Evolutionary conservation across 371 early-diverging fungal species (phyloP).

Genomic region (Rhizopus arrhizus): DNA sequence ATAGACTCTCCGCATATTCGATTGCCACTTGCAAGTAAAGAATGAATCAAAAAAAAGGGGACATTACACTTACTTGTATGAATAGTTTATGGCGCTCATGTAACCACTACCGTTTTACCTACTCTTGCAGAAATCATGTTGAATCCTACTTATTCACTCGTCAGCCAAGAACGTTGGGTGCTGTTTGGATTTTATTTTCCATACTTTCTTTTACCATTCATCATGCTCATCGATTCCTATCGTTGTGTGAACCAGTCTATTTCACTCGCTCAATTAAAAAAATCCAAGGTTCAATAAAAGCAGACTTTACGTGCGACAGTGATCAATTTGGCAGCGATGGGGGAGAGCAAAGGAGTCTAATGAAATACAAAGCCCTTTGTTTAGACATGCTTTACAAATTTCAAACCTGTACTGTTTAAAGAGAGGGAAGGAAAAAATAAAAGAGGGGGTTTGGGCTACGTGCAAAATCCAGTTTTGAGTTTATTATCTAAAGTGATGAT

Average conservation of each 20-base stretch:
- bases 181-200: constrained; percentile 58
- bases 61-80: background rate
- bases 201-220: constrained; percentile 59
- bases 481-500: too few species aligned
- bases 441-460: too few species aligned
- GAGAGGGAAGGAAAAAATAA: too few species aligned
- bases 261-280: background rate
- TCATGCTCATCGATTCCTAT: constrained; percentile 54
- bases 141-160: constrained; percentile 37
- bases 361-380: too few species aligned
- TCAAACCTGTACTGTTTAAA: too few species aligned
- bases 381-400: too few species aligned
- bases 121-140: constrained; percentile 50
- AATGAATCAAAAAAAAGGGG: background rate
- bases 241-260: constrained; percentile 21
- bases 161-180: constrained; percentile 34
- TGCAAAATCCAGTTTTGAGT: too few species aligned
- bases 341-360: too few species aligned
- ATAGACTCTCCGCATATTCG: constrained; percentile 40
- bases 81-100: constrained; percentile 63
- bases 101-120: constrained; percentile 63
- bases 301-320: background rate
- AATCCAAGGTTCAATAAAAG: background rate
- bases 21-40: constrained; percentile 47
- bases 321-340: too few species aligned